A percentile compares a stretch with the other conserved stretches of the same genome.
Conservation (phyloP, 2,329 filamentous ascomycete genomes). For the Alternaria triticina region DNA sequence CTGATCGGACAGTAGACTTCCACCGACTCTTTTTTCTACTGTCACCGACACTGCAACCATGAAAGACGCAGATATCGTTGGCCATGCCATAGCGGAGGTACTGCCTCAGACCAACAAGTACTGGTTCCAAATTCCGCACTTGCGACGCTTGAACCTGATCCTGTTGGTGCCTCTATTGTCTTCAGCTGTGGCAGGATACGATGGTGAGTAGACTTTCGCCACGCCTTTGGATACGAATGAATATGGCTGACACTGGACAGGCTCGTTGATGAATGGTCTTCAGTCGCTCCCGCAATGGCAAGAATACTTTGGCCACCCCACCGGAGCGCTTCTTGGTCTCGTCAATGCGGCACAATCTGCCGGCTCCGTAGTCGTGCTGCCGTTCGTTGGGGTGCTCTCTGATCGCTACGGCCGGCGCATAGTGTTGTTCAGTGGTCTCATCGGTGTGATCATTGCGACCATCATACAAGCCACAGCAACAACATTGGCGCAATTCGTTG, state of each 20-base stretch:
- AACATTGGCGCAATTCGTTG: constrained; percentile 57
- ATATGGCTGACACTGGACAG: not conserved
- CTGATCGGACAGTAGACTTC: not conserved
- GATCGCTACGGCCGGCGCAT: constrained; percentile 16
- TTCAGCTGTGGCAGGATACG: constrained; percentile 48
- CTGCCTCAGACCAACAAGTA: constrained; percentile 47
- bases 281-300: constrained; percentile 12
- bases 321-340: constrained; percentile 19
- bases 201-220: not conserved
- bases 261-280: constrained; percentile 54
- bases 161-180: constrained; percentile 54
- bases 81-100: constrained; percentile 41
- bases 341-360: constrained; percentile 18
- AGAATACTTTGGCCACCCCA: constrained; percentile 17
- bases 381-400: constrained; percentile 9
- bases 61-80: constrained; percentile 33
- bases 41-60: not conserved
- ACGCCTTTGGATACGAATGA: accelerated
- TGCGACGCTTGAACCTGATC: constrained; percentile 54
- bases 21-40: not conserved
- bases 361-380: constrained; percentile 14
- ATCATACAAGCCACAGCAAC: constrained; percentile 21
- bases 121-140: constrained; percentile 54
- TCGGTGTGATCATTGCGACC: not conserved
- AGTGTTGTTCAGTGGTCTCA: constrained; percentile 7